Evolutionary conservation across 202 grass and related monocot genomes (phyloP), one percentile per base, ranked within the genome.

Genomic region (Digitaria exilis): DNA sequence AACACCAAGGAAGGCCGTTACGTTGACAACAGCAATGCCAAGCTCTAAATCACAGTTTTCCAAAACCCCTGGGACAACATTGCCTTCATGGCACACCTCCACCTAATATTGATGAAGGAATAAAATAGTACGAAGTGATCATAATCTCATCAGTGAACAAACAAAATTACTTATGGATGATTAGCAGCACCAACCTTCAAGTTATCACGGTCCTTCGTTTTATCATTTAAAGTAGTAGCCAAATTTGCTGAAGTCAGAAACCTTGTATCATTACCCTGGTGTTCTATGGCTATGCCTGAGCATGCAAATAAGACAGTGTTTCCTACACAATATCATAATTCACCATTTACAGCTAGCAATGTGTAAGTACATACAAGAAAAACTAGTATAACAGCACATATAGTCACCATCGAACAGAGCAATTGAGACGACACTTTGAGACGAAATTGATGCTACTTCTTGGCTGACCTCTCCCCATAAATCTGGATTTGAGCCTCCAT

Each of bases 201-300:
- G 22, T 43, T 60, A 43, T 17, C 54, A 43, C 4, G 55, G 56
- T 30, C 15, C 45, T 30, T 30, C 43, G 17, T 61, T 9, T 59
- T 44, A 77, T 17, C 74, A 41, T 29, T 61, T 77, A 77, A 61
- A 77, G 39, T 39, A 45, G 8, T 61, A 45, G 57, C 37, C 16
- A 77, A 56, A 77, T 10, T 63, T 46, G 75, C 58, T 46, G 25
- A 63, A 25, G 57, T 63, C 41, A 77, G 25, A 30, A 77, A 77
- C 9, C 75, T 62, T 32, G 57, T 77, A 44, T 45, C 18, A 44
- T 46, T 5, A 10, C 26, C 41, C 11, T 4, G 4, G 1, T 10
- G 41, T 62, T 46, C 25, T 46, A 77, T 3, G 48, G 75, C 57
- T n/a, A 77, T 63, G 57, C 57, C 75, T 19, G 75, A 77, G 75